Conservation (phyloP, 306 rosid species). For the Malus sieversii region DNA sequence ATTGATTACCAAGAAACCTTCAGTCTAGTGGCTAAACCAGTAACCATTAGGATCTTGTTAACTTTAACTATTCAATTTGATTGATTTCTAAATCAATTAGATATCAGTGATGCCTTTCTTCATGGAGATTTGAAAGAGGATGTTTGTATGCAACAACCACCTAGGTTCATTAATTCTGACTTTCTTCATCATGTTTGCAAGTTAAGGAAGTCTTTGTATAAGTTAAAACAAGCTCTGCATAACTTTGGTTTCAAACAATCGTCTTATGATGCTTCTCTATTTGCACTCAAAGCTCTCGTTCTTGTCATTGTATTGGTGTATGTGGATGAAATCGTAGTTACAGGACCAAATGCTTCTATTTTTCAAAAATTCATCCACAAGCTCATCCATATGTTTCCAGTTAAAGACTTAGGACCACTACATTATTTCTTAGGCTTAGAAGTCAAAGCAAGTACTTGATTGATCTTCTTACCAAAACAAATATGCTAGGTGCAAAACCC, state of each 20-base stretch:
- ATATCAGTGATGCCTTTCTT: neutral
- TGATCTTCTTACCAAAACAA: too few species aligned
- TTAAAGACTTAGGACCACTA: too few species aligned
- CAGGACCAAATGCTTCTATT: rapidly evolving
- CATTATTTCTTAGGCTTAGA: too few species aligned
- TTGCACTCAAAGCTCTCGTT: neutral
- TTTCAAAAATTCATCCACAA: too few species aligned
- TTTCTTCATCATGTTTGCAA: neutral
- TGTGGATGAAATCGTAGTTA: neutral
- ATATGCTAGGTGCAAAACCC: neutral
- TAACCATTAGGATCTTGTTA: too few species aligned
- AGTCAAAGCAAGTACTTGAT: too few species aligned
- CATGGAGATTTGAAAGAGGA: neutral
- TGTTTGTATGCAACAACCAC: neutral
- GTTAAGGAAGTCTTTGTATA: neutral
- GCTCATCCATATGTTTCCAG: too few species aligned
- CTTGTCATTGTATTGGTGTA: neutral
- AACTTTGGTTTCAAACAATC: neutral
- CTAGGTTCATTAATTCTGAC: too few species aligned
- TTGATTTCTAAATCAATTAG: too few species aligned
- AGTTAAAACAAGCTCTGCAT: neutral
- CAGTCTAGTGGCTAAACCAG: neutral
- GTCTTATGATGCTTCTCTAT: neutral
- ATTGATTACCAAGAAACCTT: neutral
- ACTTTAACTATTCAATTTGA: too few species aligned